phyloP scores from a whole-genome alignment of 805 yeast genomes.

The Candida vaughaniae region DNA sequence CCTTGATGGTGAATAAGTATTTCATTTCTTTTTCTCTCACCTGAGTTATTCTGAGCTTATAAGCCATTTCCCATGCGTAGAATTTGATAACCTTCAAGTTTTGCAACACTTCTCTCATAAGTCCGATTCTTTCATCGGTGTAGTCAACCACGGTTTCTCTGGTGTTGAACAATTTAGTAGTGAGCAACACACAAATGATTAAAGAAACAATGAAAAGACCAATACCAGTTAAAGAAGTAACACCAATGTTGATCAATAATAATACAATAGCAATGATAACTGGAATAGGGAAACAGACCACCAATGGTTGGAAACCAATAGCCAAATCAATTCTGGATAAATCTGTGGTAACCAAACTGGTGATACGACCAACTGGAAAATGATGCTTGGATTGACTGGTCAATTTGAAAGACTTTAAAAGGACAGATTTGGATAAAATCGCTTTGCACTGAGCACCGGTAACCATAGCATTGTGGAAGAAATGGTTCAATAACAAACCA shows the following conservation, averaged over 20 bases:
- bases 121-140: constrained; percentile 43
- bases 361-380: constrained; percentile 40
- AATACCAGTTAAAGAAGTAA: constrained; percentile 40
- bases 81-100: constrained; percentile 44
- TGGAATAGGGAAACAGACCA: constrained; percentile 43
- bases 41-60: constrained; percentile 32
- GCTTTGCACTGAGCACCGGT: constrained; percentile 43
- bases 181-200: constrained; percentile 30
- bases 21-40: constrained; percentile 42
- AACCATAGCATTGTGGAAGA: constrained; percentile 42
- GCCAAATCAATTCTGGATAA: constrained; percentile 45
- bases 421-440: constrained; percentile 37
- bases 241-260: constrained; percentile 37
- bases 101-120: constrained; percentile 42
- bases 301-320: constrained; percentile 42
- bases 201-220: constrained; percentile 39
- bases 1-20: constrained; percentile 39
- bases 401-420: constrained; percentile 39
- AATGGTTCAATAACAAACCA: constrained; percentile 42
- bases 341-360: constrained; percentile 44
- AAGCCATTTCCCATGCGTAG: constrained; percentile 48
- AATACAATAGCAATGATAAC: constrained; percentile 38
- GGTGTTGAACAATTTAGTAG: constrained; percentile 33
- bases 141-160: constrained; percentile 35
- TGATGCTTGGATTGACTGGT: constrained; percentile 30